phyloP scores from a whole-genome alignment of 2,329 filamentous ascomycete species.

The Trichoderma sp. region DNA sequence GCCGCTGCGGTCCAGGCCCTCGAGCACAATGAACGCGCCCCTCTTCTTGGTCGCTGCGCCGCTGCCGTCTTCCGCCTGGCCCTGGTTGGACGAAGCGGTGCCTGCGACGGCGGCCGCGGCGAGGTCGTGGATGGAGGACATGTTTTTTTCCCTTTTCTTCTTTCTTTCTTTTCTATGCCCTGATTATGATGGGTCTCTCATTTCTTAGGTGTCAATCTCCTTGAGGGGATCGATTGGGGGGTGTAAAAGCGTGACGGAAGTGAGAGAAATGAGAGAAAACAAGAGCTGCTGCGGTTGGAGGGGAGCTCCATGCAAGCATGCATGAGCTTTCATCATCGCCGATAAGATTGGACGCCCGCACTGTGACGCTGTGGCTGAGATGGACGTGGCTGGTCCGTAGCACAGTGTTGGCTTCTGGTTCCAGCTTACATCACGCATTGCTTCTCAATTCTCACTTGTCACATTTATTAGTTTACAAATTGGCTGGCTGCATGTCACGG shows the following conservation, averaged over 20 bases:
- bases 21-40: conserved; percentile 80
- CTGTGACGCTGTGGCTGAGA: conserved; percentile 16
- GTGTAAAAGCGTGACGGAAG: neutral
- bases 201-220: no score
- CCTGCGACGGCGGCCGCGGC: conserved; percentile 52
- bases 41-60: conserved; percentile 36
- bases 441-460: neutral
- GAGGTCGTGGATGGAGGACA: conserved; percentile 56
- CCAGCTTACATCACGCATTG: neutral
- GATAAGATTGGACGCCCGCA: conserved; percentile 18
- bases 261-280: neutral
- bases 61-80: conserved; percentile 22
- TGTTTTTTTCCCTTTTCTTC: conserved; percentile 27
- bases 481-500: neutral
- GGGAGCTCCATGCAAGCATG: neutral
- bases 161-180: neutral
- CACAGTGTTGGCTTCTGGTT: neutral
- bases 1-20: conserved; percentile 86
- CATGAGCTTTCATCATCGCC: conserved; percentile 18
- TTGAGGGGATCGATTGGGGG: neutral
- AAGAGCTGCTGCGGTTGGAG: neutral
- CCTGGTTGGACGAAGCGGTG: conserved; percentile 37
- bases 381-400: conserved; percentile 2
- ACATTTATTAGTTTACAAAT: neutral
- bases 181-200: no score